Base-by-base conservation (phyloP, 257 asterid genomes). In the Leptodermis oblonga region DNA sequence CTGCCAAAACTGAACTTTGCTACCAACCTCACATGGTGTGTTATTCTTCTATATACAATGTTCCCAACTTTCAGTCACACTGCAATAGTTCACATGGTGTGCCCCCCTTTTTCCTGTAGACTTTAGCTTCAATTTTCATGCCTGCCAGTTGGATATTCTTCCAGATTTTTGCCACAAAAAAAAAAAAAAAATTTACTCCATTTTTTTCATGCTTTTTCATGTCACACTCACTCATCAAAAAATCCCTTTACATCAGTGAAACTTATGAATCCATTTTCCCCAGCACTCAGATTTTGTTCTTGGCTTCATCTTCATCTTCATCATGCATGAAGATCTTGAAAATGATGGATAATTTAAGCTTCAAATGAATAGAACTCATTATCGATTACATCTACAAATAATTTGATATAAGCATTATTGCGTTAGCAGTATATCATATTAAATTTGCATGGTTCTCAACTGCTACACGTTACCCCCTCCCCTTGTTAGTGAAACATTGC, bases 21-120 rank as follows among this genome's bases (percentile, higher is more conserved):
- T 12, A 76, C 81, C 77, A 56, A 68, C 73, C 75, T 68, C 81
- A 77, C 81, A 77, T 77, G 81, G 70, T 62, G 43, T 77, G 74
- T 58, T 61, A 39, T 37, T 73, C 67, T 60, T 48, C 31, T 59
- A 39, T 53, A 48, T 58, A 71, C 61, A 65, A 17, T 17, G 25
- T 30, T 69, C 48, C 78, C 74, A 62, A 26, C 51, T 77, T 55
- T 70, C 69, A 56, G 46, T 48, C 69, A 49, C 73, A 45, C 55
- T 65, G 65, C 73, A n/a, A 10, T 34, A 45, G 43, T 37, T 64
- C 78, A 73, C 81, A 77, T 77, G 81, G 71, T 62, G 10, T 77
- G 78, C 75, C 69, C 52, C 20, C 11, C 67, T 36, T 56, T 66
- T 55, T 43, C 33, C 30, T 42, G 36, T 34, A 22, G 34, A 11